phyloP scores from a whole-genome alignment of 176 grass and related monocot species.

The Oryza glumipatula region DNA sequence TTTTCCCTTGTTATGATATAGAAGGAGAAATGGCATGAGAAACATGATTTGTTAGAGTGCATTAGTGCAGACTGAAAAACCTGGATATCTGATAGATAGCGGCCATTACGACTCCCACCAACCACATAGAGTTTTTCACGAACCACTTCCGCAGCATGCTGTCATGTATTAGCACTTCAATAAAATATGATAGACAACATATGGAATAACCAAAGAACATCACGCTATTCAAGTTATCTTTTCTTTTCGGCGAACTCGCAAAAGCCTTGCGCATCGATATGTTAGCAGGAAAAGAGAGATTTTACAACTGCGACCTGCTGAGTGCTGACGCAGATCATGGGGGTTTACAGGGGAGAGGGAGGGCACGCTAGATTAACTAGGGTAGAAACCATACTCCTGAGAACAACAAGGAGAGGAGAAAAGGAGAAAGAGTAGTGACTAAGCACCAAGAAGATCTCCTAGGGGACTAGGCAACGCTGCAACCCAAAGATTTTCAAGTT shows the following conservation, averaged over 20 bases:
- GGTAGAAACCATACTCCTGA: too few species aligned
- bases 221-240: neutral
- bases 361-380: too few species aligned
- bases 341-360: too few species aligned
- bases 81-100: slow-evolving; percentile 88
- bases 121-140: slow-evolving; percentile 78
- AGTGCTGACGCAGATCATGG: too few species aligned
- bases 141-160: slow-evolving; percentile 90
- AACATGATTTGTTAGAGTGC: neutral
- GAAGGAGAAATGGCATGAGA: neutral
- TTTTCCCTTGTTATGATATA: neutral
- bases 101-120: slow-evolving; percentile 90
- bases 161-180: slow-evolving; percentile 14
- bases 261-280: too few species aligned
- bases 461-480: too few species aligned
- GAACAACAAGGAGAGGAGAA: too few species aligned
- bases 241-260: too few species aligned
- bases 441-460: too few species aligned
- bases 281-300: too few species aligned
- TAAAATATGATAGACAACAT: neutral
- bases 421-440: too few species aligned
- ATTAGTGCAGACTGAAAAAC: slow-evolving; percentile 17
- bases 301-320: too few species aligned
- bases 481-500: neutral
- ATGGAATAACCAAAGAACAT: neutral